Percentiles rank a stretch among this genome's conserved stretches.
Evolutionary conservation across 2,329 filamentous ascomycete genomes (phyloP).

Genomic region (Penicillium sp.): DNA sequence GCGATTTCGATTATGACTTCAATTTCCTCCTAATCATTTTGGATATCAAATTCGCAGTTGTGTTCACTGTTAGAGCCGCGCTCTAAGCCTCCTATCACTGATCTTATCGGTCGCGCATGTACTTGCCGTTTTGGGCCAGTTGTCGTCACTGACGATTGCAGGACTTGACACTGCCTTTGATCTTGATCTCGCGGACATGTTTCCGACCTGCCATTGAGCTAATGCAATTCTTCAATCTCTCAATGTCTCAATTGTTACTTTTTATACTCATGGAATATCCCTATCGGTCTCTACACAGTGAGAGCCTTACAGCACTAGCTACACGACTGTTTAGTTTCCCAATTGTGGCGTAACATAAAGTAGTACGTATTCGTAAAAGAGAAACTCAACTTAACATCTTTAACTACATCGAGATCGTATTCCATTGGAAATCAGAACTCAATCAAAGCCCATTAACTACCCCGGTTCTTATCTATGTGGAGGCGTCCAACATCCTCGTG

Average conservation of each 20-base stretch:
- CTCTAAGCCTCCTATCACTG: slow-evolving; percentile 6
- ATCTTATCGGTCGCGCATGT: slow-evolving; percentile 22
- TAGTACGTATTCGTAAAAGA: too few species aligned
- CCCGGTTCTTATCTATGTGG: slow-evolving; percentile 10
- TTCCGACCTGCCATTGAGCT: too few species aligned
- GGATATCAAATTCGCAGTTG: background rate
- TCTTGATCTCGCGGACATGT: background rate
- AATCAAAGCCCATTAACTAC: background rate
- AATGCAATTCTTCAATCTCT: too few species aligned
- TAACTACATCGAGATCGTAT: too few species aligned
- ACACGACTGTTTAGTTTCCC: too few species aligned
- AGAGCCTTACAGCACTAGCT: too few species aligned
- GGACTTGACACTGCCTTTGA: background rate
- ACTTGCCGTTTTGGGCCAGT: slow-evolving; percentile 18
- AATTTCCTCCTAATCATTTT: background rate
- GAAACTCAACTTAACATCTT: too few species aligned
- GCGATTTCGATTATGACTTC: background rate
- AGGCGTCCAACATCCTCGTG: background rate
- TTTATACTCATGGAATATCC: too few species aligned
- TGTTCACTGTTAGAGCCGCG: slow-evolving; percentile 1
- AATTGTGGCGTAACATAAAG: too few species aligned
- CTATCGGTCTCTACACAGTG: too few species aligned
- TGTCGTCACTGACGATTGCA: slow-evolving; percentile 13
- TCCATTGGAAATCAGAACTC: background rate
- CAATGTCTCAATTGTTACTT: too few species aligned